phyloP scores from a whole-genome alignment of 2,329 filamentous ascomycete species.

The Kalmusia sp. region DNA sequence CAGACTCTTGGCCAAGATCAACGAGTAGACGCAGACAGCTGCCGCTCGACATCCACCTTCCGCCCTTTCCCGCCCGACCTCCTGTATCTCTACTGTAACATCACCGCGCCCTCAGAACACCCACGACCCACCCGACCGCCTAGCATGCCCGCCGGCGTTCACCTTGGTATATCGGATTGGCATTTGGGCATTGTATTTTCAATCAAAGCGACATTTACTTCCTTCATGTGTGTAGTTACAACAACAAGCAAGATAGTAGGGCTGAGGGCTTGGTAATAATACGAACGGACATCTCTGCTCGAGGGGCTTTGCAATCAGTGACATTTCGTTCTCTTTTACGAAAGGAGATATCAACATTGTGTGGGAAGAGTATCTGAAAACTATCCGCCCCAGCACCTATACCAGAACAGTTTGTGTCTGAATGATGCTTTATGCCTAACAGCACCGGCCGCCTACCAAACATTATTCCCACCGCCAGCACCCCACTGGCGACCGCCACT shows the following conservation, averaged over 20 bases:
- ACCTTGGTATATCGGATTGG: conserved; percentile 22
- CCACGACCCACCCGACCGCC: conserved; percentile 22
- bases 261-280: conserved; percentile 10
- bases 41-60: neutral
- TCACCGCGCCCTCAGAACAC: conserved; percentile 16
- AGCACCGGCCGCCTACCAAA: too few relatives aligned
- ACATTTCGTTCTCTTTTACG: neutral
- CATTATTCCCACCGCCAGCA: conserved; percentile 31
- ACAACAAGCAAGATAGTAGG: conserved; percentile 13
- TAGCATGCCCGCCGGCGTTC: conserved; percentile 40
- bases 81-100: conserved; percentile 41
- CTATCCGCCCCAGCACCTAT: too few relatives aligned
- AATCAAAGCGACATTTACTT: conserved; percentile 18
- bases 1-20: conserved; percentile 98
- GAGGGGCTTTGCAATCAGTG: neutral
- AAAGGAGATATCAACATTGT: neutral
- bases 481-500: conserved; percentile 40
- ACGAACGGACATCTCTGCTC: conserved; percentile 26
- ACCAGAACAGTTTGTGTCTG: too few relatives aligned
- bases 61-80: neutral
- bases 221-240: conserved; percentile 23
- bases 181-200: conserved; percentile 25
- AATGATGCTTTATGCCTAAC: too few relatives aligned
- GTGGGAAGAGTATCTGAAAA: conserved; percentile 7
- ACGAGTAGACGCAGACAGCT: conserved; percentile 69